Evolutionary conservation across 1,139 yeast species (phyloP).

Genomic region (Sugiyamaella xylanicola): DNA sequence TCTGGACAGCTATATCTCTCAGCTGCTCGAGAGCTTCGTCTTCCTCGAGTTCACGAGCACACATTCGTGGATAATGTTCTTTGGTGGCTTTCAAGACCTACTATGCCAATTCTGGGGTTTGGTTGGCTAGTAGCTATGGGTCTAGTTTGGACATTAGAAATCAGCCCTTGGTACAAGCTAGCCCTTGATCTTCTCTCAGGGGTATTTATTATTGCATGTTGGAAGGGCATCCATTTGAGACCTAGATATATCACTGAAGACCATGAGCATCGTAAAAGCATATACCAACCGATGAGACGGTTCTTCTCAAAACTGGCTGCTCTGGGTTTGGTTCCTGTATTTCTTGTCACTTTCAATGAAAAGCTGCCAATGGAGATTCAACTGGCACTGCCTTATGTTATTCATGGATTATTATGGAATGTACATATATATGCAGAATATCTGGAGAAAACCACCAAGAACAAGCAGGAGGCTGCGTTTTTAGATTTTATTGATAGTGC

Average conservation of each 20-base stretch:
- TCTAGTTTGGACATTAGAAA: conserved; percentile 11
- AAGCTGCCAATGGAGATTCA: conserved; percentile 12
- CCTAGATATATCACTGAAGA: conserved; percentile 20
- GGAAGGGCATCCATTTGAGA: conserved; percentile 12
- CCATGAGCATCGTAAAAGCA: conserved; percentile 8
- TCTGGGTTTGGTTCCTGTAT: conserved; percentile 21
- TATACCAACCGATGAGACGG: conserved; percentile 15
- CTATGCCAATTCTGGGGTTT: conserved; percentile 18
- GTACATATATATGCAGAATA: conserved; percentile 19
- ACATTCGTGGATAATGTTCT: conserved; percentile 14
- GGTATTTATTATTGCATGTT: conserved; percentile 13
- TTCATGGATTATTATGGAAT: conserved; percentile 20
- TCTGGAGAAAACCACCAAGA: conserved; percentile 14
- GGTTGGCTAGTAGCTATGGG: conserved; percentile 18
- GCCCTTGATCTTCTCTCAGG: conserved; percentile 1
- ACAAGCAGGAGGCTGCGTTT: conserved; percentile 18
- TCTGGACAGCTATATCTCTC: conserved; percentile 21
- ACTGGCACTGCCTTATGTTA: conserved; percentile 15
- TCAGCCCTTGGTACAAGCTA: not conserved
- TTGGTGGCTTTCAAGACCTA: conserved; percentile 18
- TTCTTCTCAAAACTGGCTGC: conserved; percentile 21
- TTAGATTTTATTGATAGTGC: conserved; percentile 17
- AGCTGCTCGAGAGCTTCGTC: conserved; percentile 20
- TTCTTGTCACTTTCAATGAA: conserved; percentile 15
- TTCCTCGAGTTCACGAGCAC: conserved; percentile 21